phyloP scores from a whole-genome alignment of 1,139 yeast species.

The Groenewaldozyma auringiensis region DNA sequence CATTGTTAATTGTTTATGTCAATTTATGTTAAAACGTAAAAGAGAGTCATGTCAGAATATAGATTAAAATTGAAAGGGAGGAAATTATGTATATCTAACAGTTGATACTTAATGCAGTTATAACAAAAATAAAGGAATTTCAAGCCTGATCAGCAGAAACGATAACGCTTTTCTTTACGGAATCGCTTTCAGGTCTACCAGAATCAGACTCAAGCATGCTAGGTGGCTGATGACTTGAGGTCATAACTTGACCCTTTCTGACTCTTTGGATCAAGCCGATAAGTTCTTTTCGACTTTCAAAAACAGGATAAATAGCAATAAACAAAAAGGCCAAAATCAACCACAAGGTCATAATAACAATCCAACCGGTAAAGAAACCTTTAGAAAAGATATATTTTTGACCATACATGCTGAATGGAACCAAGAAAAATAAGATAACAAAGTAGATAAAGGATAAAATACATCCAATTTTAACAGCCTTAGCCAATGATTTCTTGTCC shows the following conservation, averaged over 20 bases:
- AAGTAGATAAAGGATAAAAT: constrained; percentile 3
- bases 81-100: too few relatives aligned
- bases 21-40: too few relatives aligned
- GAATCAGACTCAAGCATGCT: background rate
- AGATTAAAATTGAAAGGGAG: too few relatives aligned
- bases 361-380: constrained; percentile 15
- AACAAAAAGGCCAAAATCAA: constrained; percentile 7
- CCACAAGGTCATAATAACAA: constrained; percentile 12
- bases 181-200: too few relatives aligned
- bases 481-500: background rate
- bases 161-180: too few relatives aligned
- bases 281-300: constrained; percentile 10
- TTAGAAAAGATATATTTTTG: constrained; percentile 14
- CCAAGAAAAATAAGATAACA: constrained; percentile 6
- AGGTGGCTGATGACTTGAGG: background rate
- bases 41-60: too few relatives aligned
- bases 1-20: background rate
- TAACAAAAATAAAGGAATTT: too few relatives aligned
- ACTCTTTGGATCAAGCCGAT: constrained; percentile 1
- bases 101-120: too few relatives aligned
- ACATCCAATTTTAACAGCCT: constrained; percentile 4
- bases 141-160: too few relatives aligned
- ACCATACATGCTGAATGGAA: constrained; percentile 14
- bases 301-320: constrained; percentile 11
- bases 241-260: background rate